Percentiles rank a stretch among this genome's conserved stretches.
Conservation (phyloP, 192 early-diverging fungal genomes). For the Coemansia guatemalensis region DNA sequence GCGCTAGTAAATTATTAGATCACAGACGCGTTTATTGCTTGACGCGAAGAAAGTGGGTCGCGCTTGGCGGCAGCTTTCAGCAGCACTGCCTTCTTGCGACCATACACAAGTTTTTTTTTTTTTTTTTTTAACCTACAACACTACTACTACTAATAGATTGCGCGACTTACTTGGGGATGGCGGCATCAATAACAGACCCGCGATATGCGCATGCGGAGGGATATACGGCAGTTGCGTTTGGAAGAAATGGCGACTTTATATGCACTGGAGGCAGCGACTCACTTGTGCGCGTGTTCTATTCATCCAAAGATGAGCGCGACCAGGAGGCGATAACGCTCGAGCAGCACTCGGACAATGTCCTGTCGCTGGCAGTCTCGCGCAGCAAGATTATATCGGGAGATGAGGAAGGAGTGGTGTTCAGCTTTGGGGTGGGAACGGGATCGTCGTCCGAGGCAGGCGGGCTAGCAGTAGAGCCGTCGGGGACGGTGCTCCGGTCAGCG, state of each 20-base stretch:
- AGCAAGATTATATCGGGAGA: constrained; percentile 42
- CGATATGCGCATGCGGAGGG: constrained; percentile 50
- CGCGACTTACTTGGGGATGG: constrained; percentile 9
- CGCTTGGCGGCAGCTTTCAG: no score
- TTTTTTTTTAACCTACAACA: background rate
- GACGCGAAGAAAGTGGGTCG: no score
- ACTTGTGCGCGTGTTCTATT: constrained; percentile 38
- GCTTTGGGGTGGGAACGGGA: constrained; percentile 27
- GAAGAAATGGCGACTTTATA: constrained; percentile 23
- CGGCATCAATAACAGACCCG: constrained; percentile 19
- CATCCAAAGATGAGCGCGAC: constrained; percentile 31
- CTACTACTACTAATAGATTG: no score
- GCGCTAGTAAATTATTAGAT: no score
- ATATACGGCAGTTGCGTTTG: constrained; percentile 46
- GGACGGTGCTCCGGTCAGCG: constrained; percentile 41
- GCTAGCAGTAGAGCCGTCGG: constrained; percentile 26
- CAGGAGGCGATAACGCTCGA: constrained; percentile 47
- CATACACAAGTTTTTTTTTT: no score
- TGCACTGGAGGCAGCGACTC: constrained; percentile 51
- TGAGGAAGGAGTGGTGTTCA: constrained; percentile 40
- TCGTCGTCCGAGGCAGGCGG: constrained; percentile 7
- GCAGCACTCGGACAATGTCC: constrained; percentile 44
- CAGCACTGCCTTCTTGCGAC: no score
- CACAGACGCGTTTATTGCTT: no score
- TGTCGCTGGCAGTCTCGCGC: constrained; percentile 29